Base-by-base conservation (phyloP, 257 asterid genomes). In the Lantana camara region DNA sequence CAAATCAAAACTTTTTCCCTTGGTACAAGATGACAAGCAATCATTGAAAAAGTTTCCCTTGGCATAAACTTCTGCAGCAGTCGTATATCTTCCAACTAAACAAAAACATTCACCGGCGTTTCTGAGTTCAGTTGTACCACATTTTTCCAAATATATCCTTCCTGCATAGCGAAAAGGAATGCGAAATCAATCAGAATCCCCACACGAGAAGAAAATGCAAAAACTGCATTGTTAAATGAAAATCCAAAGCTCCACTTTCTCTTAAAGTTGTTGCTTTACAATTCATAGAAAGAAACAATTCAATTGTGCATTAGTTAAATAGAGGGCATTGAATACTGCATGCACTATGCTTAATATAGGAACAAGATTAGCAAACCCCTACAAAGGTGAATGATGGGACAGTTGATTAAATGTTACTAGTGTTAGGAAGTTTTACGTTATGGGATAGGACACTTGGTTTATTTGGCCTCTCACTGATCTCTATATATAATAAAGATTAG, bases 61-160 rank as follows among this genome's bases (percentile, higher is more conserved):
- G 3, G 73, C 84, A 61, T 80, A 87, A 17, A 70, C 80, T 59
- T 64, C 69, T 0, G 92, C 86, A 0, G 90, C 92, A 48, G 45
- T 73, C 23, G 59, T 35, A 55, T 78, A 76, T 29, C 56, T 46
- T 47, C 73, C 85, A 6, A 89, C 95, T 60, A 73, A 57, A 17
- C 47, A 66, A 62, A 87, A 87, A 63, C 92, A 87, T 67, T 84
- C 95, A 0, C 84, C 92, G 1, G 92, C 89, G 72, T 75, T 84
- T 55, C 62, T 47, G 30, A 83, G 23, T 17, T 66, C 82, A 5
- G 70, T 32, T 34, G 21, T 44, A 14, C 83, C 86, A 53, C 87
- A 80, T 37, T 80, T 81, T 29, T 77, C 79, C 57, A 75, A 46
- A 75, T 87, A 87, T 50, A 84, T 78, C 37, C 34, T 66, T 21